phyloP scores from a whole-genome alignment of 2,329 filamentous ascomycete genomes.

The Phaeoacremonium minimum region DNA sequence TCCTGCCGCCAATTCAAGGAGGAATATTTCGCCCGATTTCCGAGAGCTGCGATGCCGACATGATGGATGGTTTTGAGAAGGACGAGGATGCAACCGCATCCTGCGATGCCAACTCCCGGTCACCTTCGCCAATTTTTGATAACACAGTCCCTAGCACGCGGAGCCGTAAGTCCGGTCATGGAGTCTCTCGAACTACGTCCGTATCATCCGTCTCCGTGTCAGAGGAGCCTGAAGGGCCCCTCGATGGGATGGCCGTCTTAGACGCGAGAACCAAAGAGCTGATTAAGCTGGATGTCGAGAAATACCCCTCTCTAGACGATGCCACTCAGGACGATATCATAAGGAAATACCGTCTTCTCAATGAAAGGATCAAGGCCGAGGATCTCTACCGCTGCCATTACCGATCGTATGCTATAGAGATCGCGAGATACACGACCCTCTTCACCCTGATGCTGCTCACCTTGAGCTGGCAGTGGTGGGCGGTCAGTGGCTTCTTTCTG shows the following conservation, averaged over 20 bases:
- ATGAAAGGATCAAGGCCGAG: slow-evolving; percentile 66
- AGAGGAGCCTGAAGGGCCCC: slow-evolving; percentile 32
- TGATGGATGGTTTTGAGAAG: slow-evolving; percentile 9
- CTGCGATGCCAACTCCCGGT: slow-evolving; percentile 15
- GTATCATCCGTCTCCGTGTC: slow-evolving; percentile 55
- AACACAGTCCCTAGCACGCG: slow-evolving; percentile 6
- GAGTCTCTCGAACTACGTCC: slow-evolving; percentile 25
- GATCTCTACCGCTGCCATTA: slow-evolving; percentile 86
- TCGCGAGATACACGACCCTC: slow-evolving; percentile 65
- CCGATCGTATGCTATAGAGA: slow-evolving; percentile 71
- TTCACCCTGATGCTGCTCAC: slow-evolving; percentile 58
- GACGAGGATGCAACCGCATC: slow-evolving; percentile 11
- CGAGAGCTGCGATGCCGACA: slow-evolving; percentile 30
- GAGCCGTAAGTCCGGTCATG: slow-evolving; percentile 30
- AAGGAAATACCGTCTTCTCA: slow-evolving; percentile 74
- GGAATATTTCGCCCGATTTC: slow-evolving; percentile 61
- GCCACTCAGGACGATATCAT: slow-evolving; percentile 72
- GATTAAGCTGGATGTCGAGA: slow-evolving; percentile 69
- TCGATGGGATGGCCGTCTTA: slow-evolving; percentile 59
- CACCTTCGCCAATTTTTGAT: slow-evolving; percentile 56
- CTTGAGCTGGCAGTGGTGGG: slow-evolving; percentile 62
- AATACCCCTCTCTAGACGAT: slow-evolving; percentile 75
- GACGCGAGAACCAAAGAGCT: slow-evolving; percentile 71
- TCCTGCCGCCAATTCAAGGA: slow-evolving; percentile 86
- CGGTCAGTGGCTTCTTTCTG: slow-evolving; percentile 66